These are phyloP conservation scores for Xylaria sp. DNA, from an alignment of 2,329 filamentous ascomycete genomes.

Conservation along the genomic window DNA sequence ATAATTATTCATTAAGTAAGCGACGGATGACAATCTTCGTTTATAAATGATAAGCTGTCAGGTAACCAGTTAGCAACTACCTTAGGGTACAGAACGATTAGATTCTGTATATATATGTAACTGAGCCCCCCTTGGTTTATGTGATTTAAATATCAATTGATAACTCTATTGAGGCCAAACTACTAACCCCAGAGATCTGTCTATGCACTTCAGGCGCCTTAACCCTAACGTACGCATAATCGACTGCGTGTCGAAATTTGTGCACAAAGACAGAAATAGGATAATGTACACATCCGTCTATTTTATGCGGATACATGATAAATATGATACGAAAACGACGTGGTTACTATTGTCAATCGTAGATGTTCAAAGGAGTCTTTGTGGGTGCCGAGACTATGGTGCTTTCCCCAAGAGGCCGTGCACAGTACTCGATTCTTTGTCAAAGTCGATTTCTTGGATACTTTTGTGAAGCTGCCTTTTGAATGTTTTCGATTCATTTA, in stretches of 20 bases:
- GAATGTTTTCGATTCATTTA: neutral
- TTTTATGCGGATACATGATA: neutral
- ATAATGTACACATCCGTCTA: neutral
- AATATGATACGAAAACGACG: conserved; percentile 23
- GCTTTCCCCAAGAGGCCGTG: neutral
- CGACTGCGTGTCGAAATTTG: neutral
- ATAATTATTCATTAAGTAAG: too few relatives aligned
- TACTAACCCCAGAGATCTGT: too few relatives aligned
- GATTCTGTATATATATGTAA: too few relatives aligned
- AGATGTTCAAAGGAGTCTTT: conserved; percentile 20
- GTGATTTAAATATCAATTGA: too few relatives aligned
- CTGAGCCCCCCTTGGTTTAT: too few relatives aligned
- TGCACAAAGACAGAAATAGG: neutral
- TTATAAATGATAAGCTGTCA: too few relatives aligned
- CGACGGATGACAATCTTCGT: too few relatives aligned
- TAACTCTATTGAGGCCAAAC: too few relatives aligned
- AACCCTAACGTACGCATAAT: neutral
- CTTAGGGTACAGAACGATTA: too few relatives aligned
- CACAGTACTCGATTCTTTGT: conserved; percentile 10
- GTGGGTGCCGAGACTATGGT: neutral
- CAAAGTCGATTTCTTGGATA: neutral
- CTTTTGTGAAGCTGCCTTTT: neutral
- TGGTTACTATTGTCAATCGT: neutral
- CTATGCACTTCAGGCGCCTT: too few relatives aligned
- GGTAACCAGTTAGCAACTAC: too few relatives aligned